Percentiles rank a stretch among this genome's conserved stretches.
phyloP scores from a whole-genome alignment of 2,329 filamentous ascomycete species.

The Colletotrichum sp. region DNA sequence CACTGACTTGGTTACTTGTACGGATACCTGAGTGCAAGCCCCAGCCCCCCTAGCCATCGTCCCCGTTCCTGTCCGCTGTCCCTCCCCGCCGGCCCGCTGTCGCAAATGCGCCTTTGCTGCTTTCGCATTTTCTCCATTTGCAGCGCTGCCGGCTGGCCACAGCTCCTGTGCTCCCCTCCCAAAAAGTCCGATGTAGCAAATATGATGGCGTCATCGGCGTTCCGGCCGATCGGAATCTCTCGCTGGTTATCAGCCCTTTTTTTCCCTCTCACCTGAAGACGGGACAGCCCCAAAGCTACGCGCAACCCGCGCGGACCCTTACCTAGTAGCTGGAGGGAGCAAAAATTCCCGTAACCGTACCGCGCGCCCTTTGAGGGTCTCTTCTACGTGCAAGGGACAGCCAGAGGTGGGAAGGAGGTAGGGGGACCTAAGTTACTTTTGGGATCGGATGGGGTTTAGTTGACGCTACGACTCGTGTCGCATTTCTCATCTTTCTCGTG shows the following conservation, averaged over 20 bases:
- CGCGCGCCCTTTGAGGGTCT: background rate
- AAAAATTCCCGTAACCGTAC: background rate
- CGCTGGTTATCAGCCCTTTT: conserved; percentile 6
- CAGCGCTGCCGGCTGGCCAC: background rate
- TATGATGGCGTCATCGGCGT: conserved; percentile 18
- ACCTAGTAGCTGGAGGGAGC: background rate
- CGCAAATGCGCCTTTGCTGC: background rate
- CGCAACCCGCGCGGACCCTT: background rate
- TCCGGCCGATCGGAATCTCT: conserved; percentile 12
- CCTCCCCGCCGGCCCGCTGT: background rate
- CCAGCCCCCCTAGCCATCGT: background rate
- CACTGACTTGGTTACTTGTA: background rate
- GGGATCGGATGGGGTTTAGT: background rate
- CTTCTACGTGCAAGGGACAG: background rate
- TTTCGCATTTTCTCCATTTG: background rate
- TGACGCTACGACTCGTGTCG: background rate
- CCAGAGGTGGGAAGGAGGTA: background rate
- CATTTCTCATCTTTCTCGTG: background rate
- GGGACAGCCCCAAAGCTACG: background rate
- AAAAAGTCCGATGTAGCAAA: background rate
- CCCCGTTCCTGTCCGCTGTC: background rate
- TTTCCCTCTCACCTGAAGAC: background rate
- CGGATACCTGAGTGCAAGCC: background rate
- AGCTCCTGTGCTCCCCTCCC: background rate
- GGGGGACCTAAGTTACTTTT: background rate